These are phyloP conservation scores for Hymenoscyphus linearis DNA, from an alignment of 2,329 filamentous ascomycete genomes.

Conservation along the genomic window DNA sequence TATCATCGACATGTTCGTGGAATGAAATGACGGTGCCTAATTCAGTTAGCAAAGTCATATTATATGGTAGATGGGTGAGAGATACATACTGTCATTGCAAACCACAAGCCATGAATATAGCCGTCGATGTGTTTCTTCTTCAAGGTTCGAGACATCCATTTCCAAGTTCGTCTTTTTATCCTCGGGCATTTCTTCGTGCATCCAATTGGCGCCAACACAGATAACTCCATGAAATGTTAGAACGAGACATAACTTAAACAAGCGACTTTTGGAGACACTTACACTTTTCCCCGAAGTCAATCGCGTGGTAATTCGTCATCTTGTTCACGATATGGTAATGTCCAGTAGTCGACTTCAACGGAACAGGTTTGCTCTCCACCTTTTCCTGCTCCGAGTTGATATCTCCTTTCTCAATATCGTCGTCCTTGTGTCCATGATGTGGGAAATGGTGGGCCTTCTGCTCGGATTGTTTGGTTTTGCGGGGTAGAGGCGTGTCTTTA, in stretches of 20 bases:
- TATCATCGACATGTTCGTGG: slow-evolving; percentile 49
- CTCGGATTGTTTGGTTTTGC: background rate
- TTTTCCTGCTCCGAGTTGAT: background rate
- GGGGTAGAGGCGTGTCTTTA: slow-evolving; percentile 44
- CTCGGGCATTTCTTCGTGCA: slow-evolving; percentile 35
- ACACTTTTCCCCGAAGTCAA: slow-evolving; percentile 64
- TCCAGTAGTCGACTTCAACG: slow-evolving; percentile 17
- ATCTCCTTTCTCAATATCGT: slow-evolving; percentile 16
- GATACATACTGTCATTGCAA: slow-evolving; percentile 54
- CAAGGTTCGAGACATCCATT: slow-evolving; percentile 25
- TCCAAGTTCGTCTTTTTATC: background rate
- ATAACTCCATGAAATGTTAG: slow-evolving; percentile 43
- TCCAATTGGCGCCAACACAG: slow-evolving; percentile 67
- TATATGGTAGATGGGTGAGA: background rate
- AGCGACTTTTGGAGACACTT: slow-evolving; percentile 25
- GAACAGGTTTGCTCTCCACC: background rate
- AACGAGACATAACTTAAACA: background rate
- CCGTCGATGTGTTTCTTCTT: slow-evolving; percentile 36
- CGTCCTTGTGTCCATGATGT: slow-evolving; percentile 24
- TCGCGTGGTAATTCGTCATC: slow-evolving; percentile 71
- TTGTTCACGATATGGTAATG: slow-evolving; percentile 54
- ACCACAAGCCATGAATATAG: slow-evolving; percentile 69
- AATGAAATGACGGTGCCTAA: slow-evolving; percentile 64
- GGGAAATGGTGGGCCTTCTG: slow-evolving; percentile 3
- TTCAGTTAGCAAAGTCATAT: background rate